Conservation (phyloP, 257 asterid species). For the Sherardia arvensis region DNA sequence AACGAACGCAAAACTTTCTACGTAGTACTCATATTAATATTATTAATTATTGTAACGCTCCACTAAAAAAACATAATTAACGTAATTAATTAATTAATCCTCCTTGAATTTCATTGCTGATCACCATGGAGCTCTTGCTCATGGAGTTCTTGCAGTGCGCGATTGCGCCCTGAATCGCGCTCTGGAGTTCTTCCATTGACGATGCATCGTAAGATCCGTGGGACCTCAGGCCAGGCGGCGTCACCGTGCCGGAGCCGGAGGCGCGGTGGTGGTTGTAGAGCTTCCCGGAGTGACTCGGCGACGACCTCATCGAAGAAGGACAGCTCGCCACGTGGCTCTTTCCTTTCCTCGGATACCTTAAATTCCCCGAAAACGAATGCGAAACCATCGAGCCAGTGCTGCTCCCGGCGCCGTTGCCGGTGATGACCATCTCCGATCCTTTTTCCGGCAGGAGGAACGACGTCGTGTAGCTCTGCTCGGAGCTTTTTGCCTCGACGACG, state of each 20-base stretch:
- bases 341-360: conserved; percentile 49
- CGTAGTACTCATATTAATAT: neutral
- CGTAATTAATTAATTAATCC: neutral
- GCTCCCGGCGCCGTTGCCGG: neutral
- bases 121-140: conserved; percentile 23
- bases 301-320: conserved; percentile 79
- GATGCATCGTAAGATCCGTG: conserved; percentile 33
- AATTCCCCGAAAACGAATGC: conserved; percentile 62
- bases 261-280: conserved; percentile 13
- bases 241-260: conserved; percentile 21
- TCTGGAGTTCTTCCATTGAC: conserved; percentile 86
- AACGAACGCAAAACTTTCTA: neutral
- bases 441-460: conserved; percentile 3
- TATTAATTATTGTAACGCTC: neutral
- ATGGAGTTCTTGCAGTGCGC: conserved; percentile 84
- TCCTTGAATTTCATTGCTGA: conserved; percentile 32
- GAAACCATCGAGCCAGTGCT: conserved; percentile 19
- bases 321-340: conserved; percentile 60
- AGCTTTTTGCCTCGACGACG: conserved; percentile 10
- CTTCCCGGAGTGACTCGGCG: conserved; percentile 58
- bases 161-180: conserved; percentile 81
- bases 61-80: neutral
- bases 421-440: conserved; percentile 4
- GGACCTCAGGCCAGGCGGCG: conserved; percentile 5
- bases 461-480: neutral